Percentiles rank a stretch among this genome's conserved stretches.
Conservation (phyloP, 768 basidiomycete species). For the Lactarius pseudohatsudake region DNA sequence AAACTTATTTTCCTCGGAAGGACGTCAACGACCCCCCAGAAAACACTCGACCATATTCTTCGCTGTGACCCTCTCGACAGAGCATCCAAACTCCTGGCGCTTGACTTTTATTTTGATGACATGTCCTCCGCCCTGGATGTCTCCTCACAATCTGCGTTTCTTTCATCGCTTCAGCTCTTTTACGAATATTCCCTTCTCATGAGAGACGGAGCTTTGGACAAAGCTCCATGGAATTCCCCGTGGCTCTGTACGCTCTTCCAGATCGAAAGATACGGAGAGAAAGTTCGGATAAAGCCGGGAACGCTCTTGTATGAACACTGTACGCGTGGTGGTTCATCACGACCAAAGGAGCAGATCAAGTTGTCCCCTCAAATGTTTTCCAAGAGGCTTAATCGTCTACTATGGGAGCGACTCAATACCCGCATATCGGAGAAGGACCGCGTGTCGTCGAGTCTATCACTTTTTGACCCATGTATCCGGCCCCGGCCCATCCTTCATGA, state of each 20-base stretch:
- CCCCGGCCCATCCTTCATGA: conserved; percentile 37
- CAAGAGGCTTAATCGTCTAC: not conserved
- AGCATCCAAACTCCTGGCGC: conserved; percentile 9
- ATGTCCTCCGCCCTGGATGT: conserved; percentile 17
- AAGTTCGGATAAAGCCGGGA: conserved; percentile 1
- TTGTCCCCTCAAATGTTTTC: conserved; percentile 10
- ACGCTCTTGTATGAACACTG: not conserved
- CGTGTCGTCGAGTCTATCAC: not conserved
- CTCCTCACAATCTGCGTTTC: conserved; percentile 8
- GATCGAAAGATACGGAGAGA: conserved; percentile 11
- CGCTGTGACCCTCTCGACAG: conserved; percentile 4
- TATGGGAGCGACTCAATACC: conserved; percentile 8
- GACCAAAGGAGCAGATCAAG: not conserved
- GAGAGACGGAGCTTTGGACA: conserved; percentile 16
- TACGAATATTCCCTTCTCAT: conserved; percentile 19
- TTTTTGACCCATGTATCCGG: conserved; percentile 20
- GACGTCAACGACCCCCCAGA: not conserved
- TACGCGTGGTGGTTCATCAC: not conserved
- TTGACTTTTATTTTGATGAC: conserved; percentile 18
- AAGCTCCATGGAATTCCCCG: conserved; percentile 15
- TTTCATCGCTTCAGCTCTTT: conserved; percentile 18
- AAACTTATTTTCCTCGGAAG: not conserved
- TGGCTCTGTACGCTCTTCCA: conserved; percentile 21
- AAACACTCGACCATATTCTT: conserved; percentile 12
- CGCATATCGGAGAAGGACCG: conserved; percentile 8